A percentile compares a stretch with the other conserved stretches of the same genome.
These are phyloP conservation scores for Globisporangium ultimum DNA, from an alignment of 352 stramenopile genomes.

Conservation along the genomic window DNA sequence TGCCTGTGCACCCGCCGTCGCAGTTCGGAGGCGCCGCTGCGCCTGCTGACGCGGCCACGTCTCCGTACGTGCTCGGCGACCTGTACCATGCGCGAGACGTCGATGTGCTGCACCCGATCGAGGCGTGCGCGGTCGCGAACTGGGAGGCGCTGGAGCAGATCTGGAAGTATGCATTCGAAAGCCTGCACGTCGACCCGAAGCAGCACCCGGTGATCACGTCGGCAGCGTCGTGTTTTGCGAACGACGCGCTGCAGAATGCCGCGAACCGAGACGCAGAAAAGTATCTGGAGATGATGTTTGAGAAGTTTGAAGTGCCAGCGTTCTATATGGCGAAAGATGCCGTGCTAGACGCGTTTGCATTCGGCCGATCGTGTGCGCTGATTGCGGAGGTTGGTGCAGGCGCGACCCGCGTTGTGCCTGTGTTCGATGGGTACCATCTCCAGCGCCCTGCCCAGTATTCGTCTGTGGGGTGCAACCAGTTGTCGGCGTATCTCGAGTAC, in stretches of 20 bases:
- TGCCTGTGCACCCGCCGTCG: slow-evolving; percentile 1
- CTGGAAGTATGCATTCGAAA: slow-evolving; percentile 74
- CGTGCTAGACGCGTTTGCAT: slow-evolving; percentile 89
- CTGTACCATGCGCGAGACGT: slow-evolving; percentile 52
- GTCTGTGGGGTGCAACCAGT: slow-evolving; percentile 61
- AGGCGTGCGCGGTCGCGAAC: slow-evolving; percentile 57
- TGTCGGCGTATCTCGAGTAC: slow-evolving; percentile 70
- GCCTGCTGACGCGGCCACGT: not conserved
- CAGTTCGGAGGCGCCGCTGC: not conserved
- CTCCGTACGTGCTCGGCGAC: slow-evolving; percentile 47
- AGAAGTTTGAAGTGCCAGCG: slow-evolving; percentile 85
- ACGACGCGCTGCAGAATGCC: slow-evolving; percentile 55
- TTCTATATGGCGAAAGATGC: slow-evolving; percentile 91
- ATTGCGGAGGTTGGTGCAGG: slow-evolving; percentile 88
- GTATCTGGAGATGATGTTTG: slow-evolving; percentile 92
- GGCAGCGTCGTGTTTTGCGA: slow-evolving; percentile 69
- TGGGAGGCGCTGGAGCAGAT: slow-evolving; percentile 88
- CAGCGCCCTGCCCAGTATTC: slow-evolving; percentile 76
- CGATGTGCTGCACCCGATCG: slow-evolving; percentile 54
- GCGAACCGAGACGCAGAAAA: slow-evolving; percentile 61
- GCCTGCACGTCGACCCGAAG: slow-evolving; percentile 59
- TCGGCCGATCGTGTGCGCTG: slow-evolving; percentile 83
- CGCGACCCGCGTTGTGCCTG: slow-evolving; percentile 80
- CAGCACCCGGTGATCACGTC: slow-evolving; percentile 80
- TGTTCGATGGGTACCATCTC: slow-evolving; percentile 90